A percentile compares a stretch with the other conserved stretches of the same genome.
Conservation (phyloP, 495 filamentous ascomycete species). For the Hypoxylon subgilvum region DNA sequence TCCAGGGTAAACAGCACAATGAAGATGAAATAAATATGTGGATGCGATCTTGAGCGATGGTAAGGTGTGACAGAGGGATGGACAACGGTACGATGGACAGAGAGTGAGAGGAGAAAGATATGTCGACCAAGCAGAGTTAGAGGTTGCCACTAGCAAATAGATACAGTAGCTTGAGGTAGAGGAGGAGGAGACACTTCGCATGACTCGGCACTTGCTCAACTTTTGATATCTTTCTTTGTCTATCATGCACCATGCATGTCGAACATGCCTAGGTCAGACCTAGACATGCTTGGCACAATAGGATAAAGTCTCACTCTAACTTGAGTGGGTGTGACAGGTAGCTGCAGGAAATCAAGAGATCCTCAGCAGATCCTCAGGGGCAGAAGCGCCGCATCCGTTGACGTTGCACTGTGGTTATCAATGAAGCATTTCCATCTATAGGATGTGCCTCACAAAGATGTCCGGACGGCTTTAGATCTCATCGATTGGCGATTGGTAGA, state of each 20-base stretch:
- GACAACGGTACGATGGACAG: background rate
- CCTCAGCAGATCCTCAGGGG: conserved; percentile 13
- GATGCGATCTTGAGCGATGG: background rate
- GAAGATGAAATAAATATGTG: background rate
- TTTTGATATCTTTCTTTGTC: conserved; percentile 17
- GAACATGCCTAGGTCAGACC: too few relatives aligned
- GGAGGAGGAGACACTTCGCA: background rate
- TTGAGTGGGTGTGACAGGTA: background rate
- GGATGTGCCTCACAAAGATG: too few relatives aligned
- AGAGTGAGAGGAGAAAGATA: conserved; percentile 1
- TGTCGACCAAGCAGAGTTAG: conserved; percentile 4
- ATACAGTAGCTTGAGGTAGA: background rate
- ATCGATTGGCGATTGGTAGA: conserved; percentile 23
- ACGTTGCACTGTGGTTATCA: conserved; percentile 4
- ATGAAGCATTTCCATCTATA: conserved; percentile 9
- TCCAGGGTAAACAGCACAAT: too few relatives aligned
- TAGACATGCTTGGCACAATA: conserved; percentile 34
- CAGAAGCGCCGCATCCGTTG: conserved; percentile 26
- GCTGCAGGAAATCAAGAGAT: background rate
- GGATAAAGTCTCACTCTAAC: conserved; percentile 11
- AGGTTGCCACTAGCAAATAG: conserved; percentile 7
- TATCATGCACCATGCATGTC: background rate
- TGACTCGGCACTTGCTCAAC: conserved; percentile 30
- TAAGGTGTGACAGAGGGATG: conserved; percentile 5
- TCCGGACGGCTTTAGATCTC: too few relatives aligned